phyloP scores from a whole-genome alignment of 2,329 filamentous ascomycete genomes.

The Aspergillus pseudoviridinutans region DNA sequence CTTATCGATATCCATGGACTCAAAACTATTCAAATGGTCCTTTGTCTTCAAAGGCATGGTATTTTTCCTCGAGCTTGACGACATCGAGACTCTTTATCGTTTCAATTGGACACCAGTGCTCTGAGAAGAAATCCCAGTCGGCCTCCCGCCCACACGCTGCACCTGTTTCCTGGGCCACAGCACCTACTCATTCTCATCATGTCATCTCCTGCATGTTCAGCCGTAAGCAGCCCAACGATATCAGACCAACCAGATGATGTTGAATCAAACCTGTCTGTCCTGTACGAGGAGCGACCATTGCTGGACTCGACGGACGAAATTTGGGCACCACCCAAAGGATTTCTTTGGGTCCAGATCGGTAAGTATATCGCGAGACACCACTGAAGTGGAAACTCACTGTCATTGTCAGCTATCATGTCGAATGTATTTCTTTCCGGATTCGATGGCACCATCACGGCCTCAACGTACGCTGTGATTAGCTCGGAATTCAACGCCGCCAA shows the following conservation, averaged over 20 bases:
- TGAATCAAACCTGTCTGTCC: conserved; percentile 4
- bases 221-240: not conserved
- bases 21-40: not conserved
- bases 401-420: conserved; percentile 52
- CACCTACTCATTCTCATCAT: not conserved
- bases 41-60: not conserved
- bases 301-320: conserved; percentile 10
- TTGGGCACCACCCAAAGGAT: conserved; percentile 52
- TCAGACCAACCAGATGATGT: not conserved
- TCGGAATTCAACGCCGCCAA: conserved; percentile 46
- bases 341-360: conserved; percentile 56
- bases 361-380: not conserved
- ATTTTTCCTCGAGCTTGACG: not conserved
- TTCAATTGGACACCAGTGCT: not conserved
- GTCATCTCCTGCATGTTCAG: not conserved
- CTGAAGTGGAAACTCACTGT: not conserved
- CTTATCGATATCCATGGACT: not conserved
- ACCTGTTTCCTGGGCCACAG: not conserved
- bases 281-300: conserved; percentile 24
- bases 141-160: not conserved
- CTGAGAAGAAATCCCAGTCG: not conserved
- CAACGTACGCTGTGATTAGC: conserved; percentile 45
- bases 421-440: conserved; percentile 62
- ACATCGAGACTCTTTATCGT: not conserved
- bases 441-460: conserved; percentile 44